Evolutionary conservation across 371 early-diverging fungal genomes (phyloP), one percentile per base, ranked within the genome.

Genomic region (Choanephora cucurbitarum): DNA sequence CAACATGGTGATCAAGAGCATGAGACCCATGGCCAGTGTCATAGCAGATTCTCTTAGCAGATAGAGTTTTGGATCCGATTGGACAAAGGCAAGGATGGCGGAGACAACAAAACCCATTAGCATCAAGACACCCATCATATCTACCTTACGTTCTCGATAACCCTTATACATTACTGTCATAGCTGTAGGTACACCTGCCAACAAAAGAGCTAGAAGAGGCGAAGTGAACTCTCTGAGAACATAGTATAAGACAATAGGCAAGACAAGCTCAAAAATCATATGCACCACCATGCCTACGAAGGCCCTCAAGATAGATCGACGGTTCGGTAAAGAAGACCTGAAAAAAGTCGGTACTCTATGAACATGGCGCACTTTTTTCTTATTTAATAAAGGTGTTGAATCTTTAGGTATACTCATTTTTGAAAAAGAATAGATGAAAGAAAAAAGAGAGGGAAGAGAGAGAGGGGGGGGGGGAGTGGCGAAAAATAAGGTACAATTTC

Each of bases 21-120:
- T 67, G 13, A 70, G 14, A 15, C 78, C 81, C 62, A 76, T 69
- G 21, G 76, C 76, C 7, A 67, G 57, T 0, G 81, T 80, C 66
- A 78, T 73, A 46, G 77, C 67, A 1, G 77, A 76, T 54, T 80
- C 81, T 54, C 81, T 62, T 31, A 80, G 56, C 9, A 80, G 60
- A 51, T 73, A 73, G 5, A 80, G 62, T 39, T 74, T 73, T 9
- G 81, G 76, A 49, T 80, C 75, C 8, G 75, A 69, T 52, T 76
- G 73, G 8, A 75, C 60, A 49, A 73, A 60, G 5, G 81, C 78
- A 18, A 80, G 49, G 13, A 80, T 28, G 11, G 69, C 76, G 5
- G 81, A 80, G 11, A 73, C 62, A 22, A 65, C 70, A 58, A 80
- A 78, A 14, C 70, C 73, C 32, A 78, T 33, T n/a, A 80, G 39